Evolutionary conservation across 257 asterid species (phyloP).

Genomic region (Apocynum venetum): DNA sequence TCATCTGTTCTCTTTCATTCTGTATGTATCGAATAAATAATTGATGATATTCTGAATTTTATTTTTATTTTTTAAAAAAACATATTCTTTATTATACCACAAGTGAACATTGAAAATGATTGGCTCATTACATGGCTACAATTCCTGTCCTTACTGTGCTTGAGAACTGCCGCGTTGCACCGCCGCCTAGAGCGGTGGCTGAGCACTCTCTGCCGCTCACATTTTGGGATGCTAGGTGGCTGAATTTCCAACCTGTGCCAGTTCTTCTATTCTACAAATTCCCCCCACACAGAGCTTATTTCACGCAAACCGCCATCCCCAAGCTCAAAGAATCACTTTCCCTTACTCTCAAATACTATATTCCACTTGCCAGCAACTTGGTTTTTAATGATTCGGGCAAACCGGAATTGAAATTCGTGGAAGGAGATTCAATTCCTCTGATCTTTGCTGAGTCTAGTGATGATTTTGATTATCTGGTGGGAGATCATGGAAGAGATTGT

Average conservation of each 20-base stretch:
- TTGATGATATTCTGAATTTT: no score
- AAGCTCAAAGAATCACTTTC: conserved; percentile 43
- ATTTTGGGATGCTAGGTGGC: conserved; percentile 41
- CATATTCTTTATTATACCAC: no score
- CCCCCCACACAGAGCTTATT: conserved; percentile 27
- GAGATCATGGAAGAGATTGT: conserved; percentile 29
- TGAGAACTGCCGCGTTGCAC: conserved; percentile 30
- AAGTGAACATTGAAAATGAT: no score
- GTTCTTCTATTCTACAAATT: conserved; percentile 39
- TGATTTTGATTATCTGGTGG: conserved; percentile 29
- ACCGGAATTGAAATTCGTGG: conserved; percentile 29
- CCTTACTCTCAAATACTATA: conserved; percentile 38
- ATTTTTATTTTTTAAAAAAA: no score
- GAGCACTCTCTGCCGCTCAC: conserved; percentile 35
- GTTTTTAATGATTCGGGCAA: neutral
- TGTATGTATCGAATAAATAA: no score
- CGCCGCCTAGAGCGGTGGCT: conserved; percentile 16
- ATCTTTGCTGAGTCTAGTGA: conserved; percentile 22
- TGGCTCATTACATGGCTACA: neutral
- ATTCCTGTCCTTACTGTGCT: neutral
- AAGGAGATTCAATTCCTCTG: conserved; percentile 39
- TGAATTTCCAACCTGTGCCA: conserved; percentile 28
- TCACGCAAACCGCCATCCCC: conserved; percentile 35
- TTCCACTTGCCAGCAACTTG: conserved; percentile 40
- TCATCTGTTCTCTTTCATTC: no score